Conservation (phyloP, 257 asterid genomes). For the Salvia rosmarinus region DNA sequence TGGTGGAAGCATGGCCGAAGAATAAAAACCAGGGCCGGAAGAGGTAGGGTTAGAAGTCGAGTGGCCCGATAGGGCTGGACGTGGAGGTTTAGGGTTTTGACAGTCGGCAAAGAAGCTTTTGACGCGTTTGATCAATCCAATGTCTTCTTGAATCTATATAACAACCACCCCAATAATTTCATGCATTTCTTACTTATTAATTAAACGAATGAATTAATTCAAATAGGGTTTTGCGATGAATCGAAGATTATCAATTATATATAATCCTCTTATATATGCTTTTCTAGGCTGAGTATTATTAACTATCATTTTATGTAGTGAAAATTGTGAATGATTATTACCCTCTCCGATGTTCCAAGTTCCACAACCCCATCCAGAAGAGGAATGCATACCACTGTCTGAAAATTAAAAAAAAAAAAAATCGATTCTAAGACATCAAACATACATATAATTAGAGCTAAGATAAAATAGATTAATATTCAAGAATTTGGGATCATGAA, state of each 20-base stretch:
- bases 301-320: too few relatives aligned
- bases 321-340: slow-evolving; percentile 19
- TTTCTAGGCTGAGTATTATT: too few relatives aligned
- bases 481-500: too few relatives aligned
- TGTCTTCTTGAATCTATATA: slow-evolving; percentile 63
- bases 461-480: too few relatives aligned
- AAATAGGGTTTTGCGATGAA: too few relatives aligned
- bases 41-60: slow-evolving; percentile 62
- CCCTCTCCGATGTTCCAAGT: slow-evolving; percentile 76
- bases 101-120: slow-evolving; percentile 49
- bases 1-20: slow-evolving; percentile 11
- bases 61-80: slow-evolving; percentile 75
- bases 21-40: slow-evolving; percentile 24
- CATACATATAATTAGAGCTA: too few relatives aligned
- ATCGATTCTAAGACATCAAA: too few relatives aligned
- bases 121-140: slow-evolving; percentile 47
- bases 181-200: too few relatives aligned
- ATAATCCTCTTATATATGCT: too few relatives aligned
- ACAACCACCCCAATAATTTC: too few relatives aligned
- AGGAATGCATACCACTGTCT: slow-evolving; percentile 90
- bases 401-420: slow-evolving; percentile 29
- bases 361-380: slow-evolving; percentile 82
- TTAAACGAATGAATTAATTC: too few relatives aligned
- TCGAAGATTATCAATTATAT: too few relatives aligned
- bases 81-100: slow-evolving; percentile 43